Evolutionary conservation across 345 rosid species (phyloP), one percentile per base, ranked within the genome.

Genomic region (Clarkia xantiana): DNA sequence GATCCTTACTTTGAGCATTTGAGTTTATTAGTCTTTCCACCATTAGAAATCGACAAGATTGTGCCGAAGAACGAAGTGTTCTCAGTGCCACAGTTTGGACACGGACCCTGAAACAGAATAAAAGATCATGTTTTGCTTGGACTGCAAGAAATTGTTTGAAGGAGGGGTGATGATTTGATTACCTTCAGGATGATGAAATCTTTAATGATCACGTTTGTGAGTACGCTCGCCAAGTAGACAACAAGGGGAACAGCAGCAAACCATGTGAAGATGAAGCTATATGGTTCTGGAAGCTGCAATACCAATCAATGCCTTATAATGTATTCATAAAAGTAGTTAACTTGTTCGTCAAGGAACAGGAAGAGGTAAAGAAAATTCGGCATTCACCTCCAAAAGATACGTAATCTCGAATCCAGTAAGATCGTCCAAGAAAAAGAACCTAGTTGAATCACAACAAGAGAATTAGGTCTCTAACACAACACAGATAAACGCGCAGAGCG

Each of bases 361-460:
- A 29, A 22, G 5, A 5, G 25, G 25, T 22, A 2, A 22, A 22
- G 25, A 22, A 29, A 29, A 29, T 2, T 7, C 36, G 36, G 36
- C 7, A 29, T 29, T 60, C 79, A 91, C 96, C 96, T 86, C 96
- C 70, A 90, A 47, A 40, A 86, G 78, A 67, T 79, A 83, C 25
- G 98, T 74, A 65, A 86, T 81, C 62, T 86, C 89, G 57, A 91
- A 90, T 45, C 96, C 98, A 20, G 96, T 90, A 34, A 90, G 0
- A 63, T 90, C 96, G 60, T 90, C 98, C 60, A 90, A 68, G 77
- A 90, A 90, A 88, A 86, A 90, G 71, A 90, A 90, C 67, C 97
- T 83, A 71, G 14, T 62, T 1, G 36, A 29, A 29, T 5, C 36
- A 29, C 36, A 2, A 29, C 8, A 23, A 23, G 29, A 2, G 44